Conservation (phyloP, 1,284 basidiomycete species). For the Leccinum subatratum region DNA sequence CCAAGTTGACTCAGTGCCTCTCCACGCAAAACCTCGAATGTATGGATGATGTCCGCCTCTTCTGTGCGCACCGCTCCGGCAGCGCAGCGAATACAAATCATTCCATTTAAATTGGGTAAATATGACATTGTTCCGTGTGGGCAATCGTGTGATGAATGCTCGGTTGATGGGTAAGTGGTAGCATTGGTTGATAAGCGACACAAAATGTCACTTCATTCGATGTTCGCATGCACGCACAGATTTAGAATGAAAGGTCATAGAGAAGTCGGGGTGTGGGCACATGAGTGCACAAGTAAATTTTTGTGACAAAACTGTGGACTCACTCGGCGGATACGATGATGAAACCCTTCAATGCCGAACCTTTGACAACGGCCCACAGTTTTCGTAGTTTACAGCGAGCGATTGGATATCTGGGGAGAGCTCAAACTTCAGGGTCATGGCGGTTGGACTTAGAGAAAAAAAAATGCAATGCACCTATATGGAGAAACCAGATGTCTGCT, state of each 20-base stretch:
- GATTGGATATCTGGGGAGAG: too few species aligned
- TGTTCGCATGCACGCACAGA: conserved; percentile 43
- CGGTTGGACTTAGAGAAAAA: too few species aligned
- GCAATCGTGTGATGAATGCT: conserved; percentile 51
- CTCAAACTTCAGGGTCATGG: too few species aligned
- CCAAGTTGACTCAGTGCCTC: too few species aligned
- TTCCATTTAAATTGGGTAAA: conserved; percentile 63
- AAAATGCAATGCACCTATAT: too few species aligned
- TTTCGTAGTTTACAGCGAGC: too few species aligned
- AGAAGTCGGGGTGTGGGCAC: too few species aligned
- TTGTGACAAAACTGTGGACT: background rate
- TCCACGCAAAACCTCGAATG: conserved; percentile 52
- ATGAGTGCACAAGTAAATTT: too few species aligned
- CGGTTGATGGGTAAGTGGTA: too few species aligned
- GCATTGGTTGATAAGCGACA: conserved; percentile 49
- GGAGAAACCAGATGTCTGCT: too few species aligned
- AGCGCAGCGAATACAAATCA: conserved; percentile 71
- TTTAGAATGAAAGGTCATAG: background rate
- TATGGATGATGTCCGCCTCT: conserved; percentile 57
- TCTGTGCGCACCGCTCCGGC: conserved; percentile 68
- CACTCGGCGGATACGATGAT: conserved; percentile 57
- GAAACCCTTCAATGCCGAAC: conserved; percentile 77
- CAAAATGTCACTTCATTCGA: conserved; percentile 63
- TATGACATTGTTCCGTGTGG: too few species aligned
- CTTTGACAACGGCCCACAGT: too few species aligned